Base-by-base conservation (phyloP, 2,329 filamentous ascomycete genomes). In the Arthrobotrys sphaeroides region DNA sequence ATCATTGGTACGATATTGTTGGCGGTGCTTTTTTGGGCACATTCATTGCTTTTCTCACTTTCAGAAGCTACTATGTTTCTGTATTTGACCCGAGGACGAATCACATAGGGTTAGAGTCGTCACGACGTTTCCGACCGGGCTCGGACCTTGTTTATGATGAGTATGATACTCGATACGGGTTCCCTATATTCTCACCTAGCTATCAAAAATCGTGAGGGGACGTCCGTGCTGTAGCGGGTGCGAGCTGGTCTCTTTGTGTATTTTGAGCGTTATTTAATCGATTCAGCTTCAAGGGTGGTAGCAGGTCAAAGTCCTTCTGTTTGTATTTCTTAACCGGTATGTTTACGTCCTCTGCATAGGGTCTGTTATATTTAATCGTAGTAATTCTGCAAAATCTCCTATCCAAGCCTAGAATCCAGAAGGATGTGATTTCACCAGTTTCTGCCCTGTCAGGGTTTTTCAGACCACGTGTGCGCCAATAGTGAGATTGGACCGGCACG, bases 1-100 rank as follows among this genome's bases (percentile, higher is more conserved):
- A 74, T 16, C 42, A 74, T 51, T 68, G 53, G 45, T 74, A 74
- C 16, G 70, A 74, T 18, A 74, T 74, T 10, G 5, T 74, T 24
- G 70, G 62, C 13, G 70, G 70, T 6, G 70, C 42, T 1, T 59
- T 74, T 5, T 33, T 74, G 6, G 70, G 70, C 1, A 62, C 22
- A 9, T 68, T 62, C n/a, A 47, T 74, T n/a, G 70, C 62, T 5
- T 53, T 68, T 12, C 9, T 68, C 5, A 55, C 38, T 5, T 74
- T 64, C 33, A 38, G 64, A 42, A 62, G 61, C 28, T 47, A 36
- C 38, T 74, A 68, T 13, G 70, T 55, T 1, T 62, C 70, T 5
- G 10, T 74, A 2, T 68, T 74, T 13, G 47, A 74, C 40, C 42
- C 33, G 31, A 38, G 62, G 5, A 67, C 31, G 3, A 74, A 74